Conservation (phyloP, 2,329 filamentous ascomycete genomes). For the Fusarium longipes region DNA sequence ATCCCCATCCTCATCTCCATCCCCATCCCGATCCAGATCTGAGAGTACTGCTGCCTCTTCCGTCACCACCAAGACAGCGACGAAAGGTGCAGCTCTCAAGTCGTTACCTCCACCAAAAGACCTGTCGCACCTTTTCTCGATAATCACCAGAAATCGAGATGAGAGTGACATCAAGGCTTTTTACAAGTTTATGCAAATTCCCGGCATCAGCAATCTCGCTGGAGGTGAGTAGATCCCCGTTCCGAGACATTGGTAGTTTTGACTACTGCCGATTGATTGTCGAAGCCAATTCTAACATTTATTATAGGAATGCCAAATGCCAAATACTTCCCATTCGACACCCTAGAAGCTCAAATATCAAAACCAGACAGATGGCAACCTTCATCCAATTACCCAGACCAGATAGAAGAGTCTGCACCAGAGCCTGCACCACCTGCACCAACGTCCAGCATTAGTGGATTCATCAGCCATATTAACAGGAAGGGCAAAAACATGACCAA, state of each 20-base stretch:
- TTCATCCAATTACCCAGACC: conserved; percentile 68
- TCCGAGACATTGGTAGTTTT: conserved; percentile 10
- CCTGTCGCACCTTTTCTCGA: conserved; percentile 82
- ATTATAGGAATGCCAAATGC: conserved; percentile 79
- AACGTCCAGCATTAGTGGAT: neutral
- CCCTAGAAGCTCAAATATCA: conserved; percentile 83
- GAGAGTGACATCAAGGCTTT: conserved; percentile 80
- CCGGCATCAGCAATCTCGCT: conserved; percentile 70
- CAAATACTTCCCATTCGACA: conserved; percentile 89
- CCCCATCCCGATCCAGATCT: conserved; percentile 15
- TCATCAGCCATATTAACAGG: neutral
- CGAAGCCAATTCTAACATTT: conserved; percentile 18
- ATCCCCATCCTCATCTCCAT: no score
- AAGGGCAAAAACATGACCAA: neutral
- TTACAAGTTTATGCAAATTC: conserved; percentile 83
- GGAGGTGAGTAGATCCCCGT: conserved; percentile 62
- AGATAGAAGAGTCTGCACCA: conserved; percentile 33
- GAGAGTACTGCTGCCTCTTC: conserved; percentile 3
- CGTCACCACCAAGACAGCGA: conserved; percentile 9
- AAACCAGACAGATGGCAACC: conserved; percentile 79
- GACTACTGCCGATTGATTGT: neutral
- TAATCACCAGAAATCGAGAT: conserved; percentile 71
- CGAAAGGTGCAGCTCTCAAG: conserved; percentile 19
- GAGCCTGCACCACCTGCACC: neutral
- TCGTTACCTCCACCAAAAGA: conserved; percentile 67